Conservation (phyloP, 345 rosid species). For the Viola odorata region DNA sequence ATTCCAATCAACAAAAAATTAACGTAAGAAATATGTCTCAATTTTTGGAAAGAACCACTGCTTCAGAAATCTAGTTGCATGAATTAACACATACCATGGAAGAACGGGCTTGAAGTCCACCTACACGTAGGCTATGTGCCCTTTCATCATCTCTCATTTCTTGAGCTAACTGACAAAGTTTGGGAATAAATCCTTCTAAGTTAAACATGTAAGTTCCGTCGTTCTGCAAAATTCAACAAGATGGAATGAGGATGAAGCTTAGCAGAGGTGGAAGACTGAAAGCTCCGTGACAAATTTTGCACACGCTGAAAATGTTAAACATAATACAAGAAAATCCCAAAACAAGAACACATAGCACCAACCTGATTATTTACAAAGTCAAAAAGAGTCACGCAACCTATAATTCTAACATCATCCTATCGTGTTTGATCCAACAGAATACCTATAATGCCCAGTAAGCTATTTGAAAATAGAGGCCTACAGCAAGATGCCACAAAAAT, state of each 20-base stretch:
- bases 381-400: constrained; percentile 80
- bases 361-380: constrained; percentile 96
- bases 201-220: constrained; percentile 82
- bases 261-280: constrained; percentile 1
- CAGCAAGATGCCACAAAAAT: constrained; percentile 13
- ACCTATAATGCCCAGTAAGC: constrained; percentile 69
- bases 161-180: constrained; percentile 74
- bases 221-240: constrained; percentile 48
- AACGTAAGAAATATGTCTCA: too few relatives aligned
- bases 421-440: constrained; percentile 76
- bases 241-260: constrained; percentile 19
- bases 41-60: too few relatives aligned
- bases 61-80: too few relatives aligned
- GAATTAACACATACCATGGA: constrained; percentile 82
- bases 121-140: constrained; percentile 47
- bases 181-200: constrained; percentile 85
- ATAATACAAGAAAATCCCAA: neutral
- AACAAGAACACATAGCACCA: constrained; percentile 16
- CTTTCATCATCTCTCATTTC: constrained; percentile 76
- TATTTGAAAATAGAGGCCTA: constrained; percentile 85
- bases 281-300: constrained; percentile 8
- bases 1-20: too few relatives aligned
- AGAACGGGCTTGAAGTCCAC: constrained; percentile 86
- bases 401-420: constrained; percentile 67
- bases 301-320: neutral